Evolutionary conservation across 805 yeast species (phyloP).

Genomic region (Barnettozyma populi): DNA sequence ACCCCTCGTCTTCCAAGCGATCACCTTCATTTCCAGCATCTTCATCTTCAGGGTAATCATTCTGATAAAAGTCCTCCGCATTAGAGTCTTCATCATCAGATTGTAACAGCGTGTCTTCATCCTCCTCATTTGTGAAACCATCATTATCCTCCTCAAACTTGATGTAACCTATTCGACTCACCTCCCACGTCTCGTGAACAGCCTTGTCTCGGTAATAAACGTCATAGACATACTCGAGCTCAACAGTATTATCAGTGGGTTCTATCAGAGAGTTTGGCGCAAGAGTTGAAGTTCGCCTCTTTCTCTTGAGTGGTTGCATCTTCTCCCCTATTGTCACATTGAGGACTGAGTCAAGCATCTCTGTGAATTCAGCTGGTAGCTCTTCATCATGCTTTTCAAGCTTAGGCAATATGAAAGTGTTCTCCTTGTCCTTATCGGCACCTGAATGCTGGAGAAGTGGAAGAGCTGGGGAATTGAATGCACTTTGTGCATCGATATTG

Average conservation of each 20-base stretch:
- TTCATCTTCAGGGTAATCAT: constrained; percentile 95
- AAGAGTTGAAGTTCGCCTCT: constrained; percentile 17
- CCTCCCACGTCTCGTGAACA: constrained; percentile 45
- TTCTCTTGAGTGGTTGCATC: constrained; percentile 14
- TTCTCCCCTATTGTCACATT: constrained; percentile 28
- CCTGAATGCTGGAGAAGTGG: constrained; percentile 24
- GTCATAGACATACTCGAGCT: constrained; percentile 84
- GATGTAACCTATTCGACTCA: constrained; percentile 28
- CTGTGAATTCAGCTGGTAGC: constrained; percentile 60
- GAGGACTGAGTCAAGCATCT: constrained; percentile 65
- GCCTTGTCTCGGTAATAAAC: constrained; percentile 68
- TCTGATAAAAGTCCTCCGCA: constrained; percentile 87
- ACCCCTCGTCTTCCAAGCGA: constrained; percentile 9
- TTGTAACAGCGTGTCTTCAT: constrained; percentile 34
- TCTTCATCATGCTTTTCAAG: constrained; percentile 23
- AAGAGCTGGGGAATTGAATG: constrained; percentile 12
- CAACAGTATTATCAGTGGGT: constrained; percentile 11
- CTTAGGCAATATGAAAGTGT: constrained; percentile 23
- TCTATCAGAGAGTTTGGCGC: constrained; percentile 14
- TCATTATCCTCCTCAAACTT: constrained; percentile 37
- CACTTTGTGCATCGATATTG: constrained; percentile 16
- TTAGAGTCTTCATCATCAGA: constrained; percentile 82
- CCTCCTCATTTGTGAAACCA: constrained; percentile 28
- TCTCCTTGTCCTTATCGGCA: constrained; percentile 19
- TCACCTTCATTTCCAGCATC: constrained; percentile 41